Evolutionary conservation across 1,284 basidiomycete genomes (phyloP).

Genomic region (Clitocybe nebularis): DNA sequence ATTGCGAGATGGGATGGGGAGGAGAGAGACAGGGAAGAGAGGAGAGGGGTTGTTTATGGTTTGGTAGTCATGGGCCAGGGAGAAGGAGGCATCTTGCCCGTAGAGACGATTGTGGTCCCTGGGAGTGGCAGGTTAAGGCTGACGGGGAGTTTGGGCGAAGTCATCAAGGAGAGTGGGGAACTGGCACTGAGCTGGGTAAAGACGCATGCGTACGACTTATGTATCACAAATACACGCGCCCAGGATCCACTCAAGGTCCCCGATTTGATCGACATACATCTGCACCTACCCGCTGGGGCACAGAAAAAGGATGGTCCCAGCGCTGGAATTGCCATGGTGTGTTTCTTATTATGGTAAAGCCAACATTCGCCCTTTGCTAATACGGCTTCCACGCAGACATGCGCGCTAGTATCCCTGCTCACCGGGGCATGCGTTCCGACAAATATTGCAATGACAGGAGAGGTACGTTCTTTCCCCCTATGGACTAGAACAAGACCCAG

Average conservation of each 20-base stretch:
- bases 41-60: slow-evolving; percentile 77
- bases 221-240: slow-evolving; percentile 64
- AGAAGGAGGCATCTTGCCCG: slow-evolving; percentile 81
- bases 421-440: slow-evolving; percentile 71
- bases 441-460: slow-evolving; percentile 80
- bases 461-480: slow-evolving; percentile 39
- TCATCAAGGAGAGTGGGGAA: slow-evolving; percentile 88
- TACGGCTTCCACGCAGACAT: slow-evolving; percentile 43
- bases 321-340: slow-evolving; percentile 84
- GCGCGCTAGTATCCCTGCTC: slow-evolving; percentile 80
- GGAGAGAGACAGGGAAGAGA: slow-evolving; percentile 67
- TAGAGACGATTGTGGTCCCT: slow-evolving; percentile 75
- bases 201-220: slow-evolving; percentile 76
- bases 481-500: background rate
- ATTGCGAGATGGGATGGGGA: slow-evolving; percentile 80
- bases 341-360: slow-evolving; percentile 7
- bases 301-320: slow-evolving; percentile 91
- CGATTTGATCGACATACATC: slow-evolving; percentile 73
- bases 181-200: slow-evolving; percentile 87
- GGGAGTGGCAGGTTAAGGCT: slow-evolving; percentile 70
- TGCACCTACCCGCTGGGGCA: slow-evolving; percentile 85
- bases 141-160: slow-evolving; percentile 80
- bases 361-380: slow-evolving; percentile 1
- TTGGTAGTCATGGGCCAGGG: slow-evolving; percentile 87
- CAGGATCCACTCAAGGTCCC: slow-evolving; percentile 74